These are phyloP conservation scores for Fusarium staphyleae DNA, from an alignment of 2,329 filamentous ascomycete genomes.

Conservation along the genomic window DNA sequence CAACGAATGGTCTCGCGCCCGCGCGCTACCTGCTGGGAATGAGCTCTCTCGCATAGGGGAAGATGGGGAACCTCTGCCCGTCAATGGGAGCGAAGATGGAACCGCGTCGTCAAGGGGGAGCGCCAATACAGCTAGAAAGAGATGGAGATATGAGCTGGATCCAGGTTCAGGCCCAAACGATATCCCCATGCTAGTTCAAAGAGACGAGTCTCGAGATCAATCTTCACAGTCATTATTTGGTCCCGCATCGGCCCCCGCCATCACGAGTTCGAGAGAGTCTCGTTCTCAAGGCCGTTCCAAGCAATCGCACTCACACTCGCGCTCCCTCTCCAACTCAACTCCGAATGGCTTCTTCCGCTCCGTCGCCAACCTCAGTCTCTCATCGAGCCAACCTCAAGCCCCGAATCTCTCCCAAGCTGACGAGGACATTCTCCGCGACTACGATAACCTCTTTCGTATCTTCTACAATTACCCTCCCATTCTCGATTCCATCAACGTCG, in stretches of 20 bases:
- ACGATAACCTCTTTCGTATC: conserved; percentile 93
- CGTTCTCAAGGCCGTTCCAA: conserved; percentile 45
- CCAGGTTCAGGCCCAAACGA: conserved; percentile 75
- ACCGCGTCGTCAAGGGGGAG: conserved; percentile 22
- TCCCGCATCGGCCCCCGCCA: conserved; percentile 29
- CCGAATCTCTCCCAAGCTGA: conserved; percentile 64
- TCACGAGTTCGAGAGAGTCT: conserved; percentile 54
- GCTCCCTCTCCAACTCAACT: conserved; percentile 60
- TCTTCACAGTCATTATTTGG: conserved; percentile 46
- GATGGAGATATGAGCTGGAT: conserved; percentile 91
- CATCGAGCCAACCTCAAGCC: conserved; percentile 54
- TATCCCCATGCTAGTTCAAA: conserved; percentile 87
- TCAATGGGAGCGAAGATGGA: conserved; percentile 35
- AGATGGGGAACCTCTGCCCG: conserved; percentile 41
- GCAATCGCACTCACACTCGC: conserved; percentile 42
- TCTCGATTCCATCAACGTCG: conserved; percentile 86
- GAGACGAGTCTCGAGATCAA: conserved; percentile 56
- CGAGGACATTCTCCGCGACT: conserved; percentile 84
- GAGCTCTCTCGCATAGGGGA: conserved; percentile 64
- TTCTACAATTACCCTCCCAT: conserved; percentile 92
- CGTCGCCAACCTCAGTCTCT: conserved; percentile 76
- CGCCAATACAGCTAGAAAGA: conserved; percentile 50
- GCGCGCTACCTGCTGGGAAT: conserved; percentile 44
- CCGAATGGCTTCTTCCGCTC: conserved; percentile 77
- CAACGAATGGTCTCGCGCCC: conserved; percentile 69